Base-by-base conservation (phyloP, 208 protist species). In the Crithidia sp. region DNA sequence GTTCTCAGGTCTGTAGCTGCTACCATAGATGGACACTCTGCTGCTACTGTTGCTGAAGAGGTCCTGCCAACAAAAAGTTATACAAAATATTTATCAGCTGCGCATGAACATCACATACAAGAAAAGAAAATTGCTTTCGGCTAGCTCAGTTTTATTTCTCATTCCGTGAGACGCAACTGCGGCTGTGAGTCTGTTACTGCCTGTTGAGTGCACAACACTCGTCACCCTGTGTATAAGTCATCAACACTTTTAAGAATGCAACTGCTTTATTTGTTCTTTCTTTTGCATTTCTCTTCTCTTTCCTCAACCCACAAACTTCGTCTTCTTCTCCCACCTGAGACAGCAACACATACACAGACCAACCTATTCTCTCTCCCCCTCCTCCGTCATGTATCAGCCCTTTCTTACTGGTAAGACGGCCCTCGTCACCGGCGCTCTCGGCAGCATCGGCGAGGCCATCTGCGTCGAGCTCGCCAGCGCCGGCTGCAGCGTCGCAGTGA, bases 391-490 rank as follows among this genome's bases (percentile, higher is more conserved):
- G 58, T 77, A 67, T 43, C 44, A 59, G n/a, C 59, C 57, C 52
- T 72, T 78, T 67, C 68, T 86, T 7, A 52, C 57, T 2, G 75
- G 72, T 5, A 79, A 72, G 61, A 68, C 75, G 2, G 78, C 77
- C 13, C 61, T 88, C 39, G 79, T 88, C 36, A 88, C 83, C 12
- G 86, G 86, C 14, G 74, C 72, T 2, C 80, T 80, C 2, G 45
- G 71, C 44, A 83, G 80, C 53, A 91, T 87, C 52, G 86, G 86
- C 63, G 66, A 85, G 61, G 78, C 74, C 58, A 77, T 82, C 67
- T 74, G 75, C n/a, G 28, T 61, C 41, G 66, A 70, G 44, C 75
- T 88, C 8, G 83, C 83, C 41, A 67, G 58, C 36, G 74, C 56
- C 7, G 76, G 77, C n/a, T 64, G 71, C 13, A 76, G 78, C 53